phyloP scores from a whole-genome alignment of 495 filamentous ascomycete species.

The Penicillium desertorum region DNA sequence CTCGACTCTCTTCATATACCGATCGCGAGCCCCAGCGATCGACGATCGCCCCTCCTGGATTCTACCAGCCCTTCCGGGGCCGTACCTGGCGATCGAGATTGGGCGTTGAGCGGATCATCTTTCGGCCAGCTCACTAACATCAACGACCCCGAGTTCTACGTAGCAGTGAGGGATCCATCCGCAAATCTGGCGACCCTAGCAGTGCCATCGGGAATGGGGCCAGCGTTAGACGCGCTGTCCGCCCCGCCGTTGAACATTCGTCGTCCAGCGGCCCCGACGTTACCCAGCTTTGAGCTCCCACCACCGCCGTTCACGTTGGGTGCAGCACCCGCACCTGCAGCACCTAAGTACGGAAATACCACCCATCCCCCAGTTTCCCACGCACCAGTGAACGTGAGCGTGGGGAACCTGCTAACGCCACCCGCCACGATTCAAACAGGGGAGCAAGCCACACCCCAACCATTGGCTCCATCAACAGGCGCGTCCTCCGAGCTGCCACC shows the following conservation, averaged over 20 bases:
- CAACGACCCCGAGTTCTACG: slow-evolving; percentile 41
- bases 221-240: slow-evolving; percentile 43
- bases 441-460: slow-evolving; percentile 57
- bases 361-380: slow-evolving; percentile 34
- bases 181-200: slow-evolving; percentile 48
- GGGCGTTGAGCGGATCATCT: slow-evolving; percentile 34
- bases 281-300: slow-evolving; percentile 65
- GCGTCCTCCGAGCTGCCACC: slow-evolving; percentile 49
- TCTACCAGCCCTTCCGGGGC: slow-evolving; percentile 45
- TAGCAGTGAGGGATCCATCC: slow-evolving; percentile 26
- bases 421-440: slow-evolving; percentile 60
- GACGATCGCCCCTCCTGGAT: slow-evolving; percentile 48
- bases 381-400: slow-evolving; percentile 52
- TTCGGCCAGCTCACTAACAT: slow-evolving; percentile 26
- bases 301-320: slow-evolving; percentile 45
- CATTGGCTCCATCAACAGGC: slow-evolving; percentile 46
- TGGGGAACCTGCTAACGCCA: slow-evolving; percentile 62
- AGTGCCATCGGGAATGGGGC: slow-evolving; percentile 48
- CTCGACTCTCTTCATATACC: slow-evolving; percentile 18
- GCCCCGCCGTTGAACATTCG: slow-evolving; percentile 55
- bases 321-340: slow-evolving; percentile 10
- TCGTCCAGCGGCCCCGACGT: slow-evolving; percentile 58
- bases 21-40: slow-evolving; percentile 38
- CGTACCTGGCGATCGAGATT: slow-evolving; percentile 45
- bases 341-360: slow-evolving; percentile 45